Evolutionary conservation across 371 early-diverging fungal genomes (phyloP), one percentile per base, ranked within the genome.

Genomic region (Synchytrium microbalum): DNA sequence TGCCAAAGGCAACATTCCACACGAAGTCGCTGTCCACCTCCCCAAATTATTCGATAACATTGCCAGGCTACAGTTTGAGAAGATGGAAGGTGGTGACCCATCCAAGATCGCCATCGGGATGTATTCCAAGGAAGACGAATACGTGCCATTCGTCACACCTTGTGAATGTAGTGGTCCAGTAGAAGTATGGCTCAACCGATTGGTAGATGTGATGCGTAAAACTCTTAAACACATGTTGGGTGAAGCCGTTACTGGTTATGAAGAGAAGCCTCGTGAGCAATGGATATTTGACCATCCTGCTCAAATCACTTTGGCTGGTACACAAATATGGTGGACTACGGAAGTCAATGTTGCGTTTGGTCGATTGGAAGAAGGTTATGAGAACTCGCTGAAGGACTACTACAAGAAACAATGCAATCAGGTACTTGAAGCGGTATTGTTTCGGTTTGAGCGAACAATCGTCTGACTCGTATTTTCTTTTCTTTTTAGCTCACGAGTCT

Each of bases 271-370:
- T 1, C 72, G 85, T 61, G 85, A 84, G 65, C 83, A 84, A 67
- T 84, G 85, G 85, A 79, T 84, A 52, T 84, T 84, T 64, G 85
- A 84, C 64, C 72, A 81, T 61, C 81, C 82, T 0, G 83, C 85
- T 3, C 85, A 84, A 60, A 78, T 84, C 60, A 77, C 80, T 10
- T 66, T 84, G 14, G 81, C 85, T n/a, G 85, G 84, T 27, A 77
- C 80, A 19, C 82, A 81, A 64, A 79, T 84, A 57, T 84, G 83
- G 84, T 84, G 85, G 85, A 81, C 84, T 3, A 82, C 84, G 8
- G 85, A 84, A 73, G 85, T 84, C 38, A 84, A 84, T 61, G 81
- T 69, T 0, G 80, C 85, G 0, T 84, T 84, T 61, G 68, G 75
- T 16, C 66, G 84, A 0, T 67, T 84, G 16, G 85, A 84, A 65